Base-by-base conservation (phyloP, 768 basidiomycete species). In the Phallus indusiatus region DNA sequence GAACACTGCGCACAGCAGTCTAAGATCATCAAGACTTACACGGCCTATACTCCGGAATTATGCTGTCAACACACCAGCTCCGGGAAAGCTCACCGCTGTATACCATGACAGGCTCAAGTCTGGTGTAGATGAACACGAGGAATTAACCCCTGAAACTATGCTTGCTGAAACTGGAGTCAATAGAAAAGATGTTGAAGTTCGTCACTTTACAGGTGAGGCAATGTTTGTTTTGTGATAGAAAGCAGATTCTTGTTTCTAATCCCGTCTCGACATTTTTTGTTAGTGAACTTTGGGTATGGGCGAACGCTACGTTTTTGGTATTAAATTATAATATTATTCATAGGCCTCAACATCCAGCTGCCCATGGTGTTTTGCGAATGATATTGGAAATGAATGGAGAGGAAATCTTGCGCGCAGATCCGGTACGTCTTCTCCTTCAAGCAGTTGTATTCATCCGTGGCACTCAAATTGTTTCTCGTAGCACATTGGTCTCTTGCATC, bases 381-480 rank as follows among this genome's bases (percentile, higher is more conserved):
- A 99, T 99, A 70, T 75, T 99, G 56, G 96, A 99, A 73, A 75
- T 99, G 66, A 98, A 98, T 68, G 95, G 95, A 65, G 95, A 99
- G 72, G 94, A 93, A 73, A 90, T 94, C 67, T 76, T 93, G 48
- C 83, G 90, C 46, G 84, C 87, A 8, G 91, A 92, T 70, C 89
- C 90, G 18, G 88, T 89, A 63, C 51, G 84, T 75, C 34, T 47
- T 24, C 60, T 36, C 35, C 0, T 9, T 36, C 55, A 56, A 28
- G 28, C 59, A n/a, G 20, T 51, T 17, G 18, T 37, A 37, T 47
- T 52, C 24, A 64, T 65, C 42, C 46, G 56, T 18, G n/a, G 9
- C 46, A 56, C 35, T 7, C 22, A 56, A 56, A 33, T 60, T 59
- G 24, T 50, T n/a, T 51, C 56, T 56, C 20, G 24, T 53, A 90